A percentile compares a stretch with the other conserved stretches of the same genome.
These are phyloP conservation scores for Tephrocybe rancida DNA, from an alignment of 768 basidiomycete species.

Conservation along the genomic window DNA sequence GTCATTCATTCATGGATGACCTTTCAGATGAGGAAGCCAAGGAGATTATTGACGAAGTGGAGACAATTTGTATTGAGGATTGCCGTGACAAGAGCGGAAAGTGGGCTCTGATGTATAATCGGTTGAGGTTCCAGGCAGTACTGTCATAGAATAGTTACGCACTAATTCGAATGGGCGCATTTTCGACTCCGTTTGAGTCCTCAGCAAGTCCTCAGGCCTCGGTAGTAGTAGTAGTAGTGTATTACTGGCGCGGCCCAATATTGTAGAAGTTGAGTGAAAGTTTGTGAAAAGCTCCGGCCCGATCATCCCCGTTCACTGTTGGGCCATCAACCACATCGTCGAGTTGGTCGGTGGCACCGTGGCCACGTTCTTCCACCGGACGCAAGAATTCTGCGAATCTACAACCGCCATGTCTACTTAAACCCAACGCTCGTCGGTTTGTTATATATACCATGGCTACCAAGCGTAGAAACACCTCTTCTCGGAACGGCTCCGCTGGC, in stretches of 20 bases:
- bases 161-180: not conserved
- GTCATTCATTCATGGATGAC: constrained; percentile 57
- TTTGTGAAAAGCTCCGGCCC: no score
- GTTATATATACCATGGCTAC: constrained; percentile 11
- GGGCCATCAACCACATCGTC: no score
- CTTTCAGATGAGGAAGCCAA: constrained; percentile 56
- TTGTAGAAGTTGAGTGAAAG: no score
- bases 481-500: constrained; percentile 1
- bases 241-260: no score
- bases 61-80: constrained; percentile 55
- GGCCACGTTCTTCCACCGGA: no score
- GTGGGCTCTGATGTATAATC: constrained; percentile 75
- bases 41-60: constrained; percentile 64
- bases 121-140: constrained; percentile 65
- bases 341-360: no score
- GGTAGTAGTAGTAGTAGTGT: no score
- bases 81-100: constrained; percentile 58
- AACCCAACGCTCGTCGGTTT: not conserved
- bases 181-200: no score
- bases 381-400: no score
- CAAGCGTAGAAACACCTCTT: constrained; percentile 5
- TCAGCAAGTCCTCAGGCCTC: no score
- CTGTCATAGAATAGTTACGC: constrained; percentile 23
- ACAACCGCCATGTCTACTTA: no score
- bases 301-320: no score